These are phyloP conservation scores for Cytospora paraplurivora DNA, from an alignment of 2,329 filamentous ascomycete genomes.

Conservation along the genomic window DNA sequence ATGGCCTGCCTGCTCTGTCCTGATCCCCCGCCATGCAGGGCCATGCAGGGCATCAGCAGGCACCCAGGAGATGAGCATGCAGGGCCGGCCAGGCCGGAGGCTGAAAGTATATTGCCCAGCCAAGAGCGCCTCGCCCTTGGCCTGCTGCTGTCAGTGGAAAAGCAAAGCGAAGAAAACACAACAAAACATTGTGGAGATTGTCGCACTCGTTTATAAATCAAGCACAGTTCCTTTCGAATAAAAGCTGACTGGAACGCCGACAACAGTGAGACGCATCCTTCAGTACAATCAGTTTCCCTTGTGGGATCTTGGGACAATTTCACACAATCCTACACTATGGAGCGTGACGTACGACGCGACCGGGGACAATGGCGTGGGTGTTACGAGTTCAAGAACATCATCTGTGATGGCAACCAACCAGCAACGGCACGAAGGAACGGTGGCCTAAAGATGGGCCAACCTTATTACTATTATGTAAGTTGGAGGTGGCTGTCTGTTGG, in stretches of 20 bases:
- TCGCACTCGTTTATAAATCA: slow-evolving; percentile 17
- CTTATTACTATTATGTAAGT: slow-evolving; percentile 93
- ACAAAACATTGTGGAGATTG: background rate
- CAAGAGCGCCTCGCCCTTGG: background rate
- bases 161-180: slow-evolving; percentile 3
- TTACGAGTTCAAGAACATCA: slow-evolving; percentile 82
- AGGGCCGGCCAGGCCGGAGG: slow-evolving; percentile 25
- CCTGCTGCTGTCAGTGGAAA: slow-evolving; percentile 14
- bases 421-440: slow-evolving; percentile 65
- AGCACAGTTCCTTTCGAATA: slow-evolving; percentile 14
- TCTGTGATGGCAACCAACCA: slow-evolving; percentile 71
- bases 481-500: slow-evolving; percentile 19
- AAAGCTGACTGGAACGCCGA: slow-evolving; percentile 14
- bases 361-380: slow-evolving; percentile 83
- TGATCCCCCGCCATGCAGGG: slow-evolving; percentile 11
- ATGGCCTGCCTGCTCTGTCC: slow-evolving; percentile 15
- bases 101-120: slow-evolving; percentile 26
- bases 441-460: slow-evolving; percentile 87
- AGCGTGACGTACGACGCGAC: slow-evolving; percentile 75
- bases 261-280: slow-evolving; percentile 59
- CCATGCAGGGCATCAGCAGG: slow-evolving; percentile 21
- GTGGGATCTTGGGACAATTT: slow-evolving; percentile 98
- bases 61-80: slow-evolving; percentile 23
- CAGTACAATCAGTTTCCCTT: slow-evolving; percentile 72
- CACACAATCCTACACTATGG: slow-evolving; percentile 73